These are phyloP conservation scores for Fraxinus floribunda DNA, from an alignment of 305 asterid genomes.

Conservation along the genomic window DNA sequence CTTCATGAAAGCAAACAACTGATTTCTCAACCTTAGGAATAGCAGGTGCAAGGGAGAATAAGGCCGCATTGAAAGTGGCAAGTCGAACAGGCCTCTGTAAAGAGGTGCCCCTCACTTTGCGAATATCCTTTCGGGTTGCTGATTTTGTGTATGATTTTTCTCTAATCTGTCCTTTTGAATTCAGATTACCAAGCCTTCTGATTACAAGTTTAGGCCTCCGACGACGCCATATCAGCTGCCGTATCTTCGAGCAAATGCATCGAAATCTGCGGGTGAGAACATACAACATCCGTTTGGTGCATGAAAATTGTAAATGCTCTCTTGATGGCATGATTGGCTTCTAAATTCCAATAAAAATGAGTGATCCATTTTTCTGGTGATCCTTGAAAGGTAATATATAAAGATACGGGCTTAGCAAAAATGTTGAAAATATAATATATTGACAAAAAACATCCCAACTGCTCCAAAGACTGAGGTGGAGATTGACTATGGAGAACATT, in stretches of 20 bases:
- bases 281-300: conserved; percentile 46
- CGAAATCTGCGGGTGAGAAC: conserved; percentile 41
- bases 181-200: conserved; percentile 45
- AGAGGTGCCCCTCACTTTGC: neutral
- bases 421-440: conserved; percentile 18
- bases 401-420: neutral
- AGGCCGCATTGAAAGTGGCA: conserved; percentile 81
- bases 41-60: conserved; percentile 91
- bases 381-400: neutral
- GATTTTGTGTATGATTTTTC: conserved; percentile 18
- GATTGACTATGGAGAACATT: conserved; percentile 34
- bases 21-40: conserved; percentile 52
- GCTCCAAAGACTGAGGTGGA: conserved; percentile 46
- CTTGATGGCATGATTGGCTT: conserved; percentile 37
- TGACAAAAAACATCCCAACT: conserved; percentile 49
- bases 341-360: neutral
- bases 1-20: conserved; percentile 31
- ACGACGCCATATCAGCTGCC: conserved; percentile 38
- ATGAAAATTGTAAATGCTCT: conserved; percentile 30
- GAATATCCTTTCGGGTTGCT: conserved; percentile 7
- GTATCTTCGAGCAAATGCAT: conserved; percentile 47
- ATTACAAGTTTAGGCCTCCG: conserved; percentile 48
- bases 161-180: conserved; percentile 24
- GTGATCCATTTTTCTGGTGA: conserved; percentile 7
- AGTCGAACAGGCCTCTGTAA: conserved; percentile 53